Evolutionary conservation across 73 alveolate genomes (phyloP).

Genomic region (Chromera velia): DNA sequence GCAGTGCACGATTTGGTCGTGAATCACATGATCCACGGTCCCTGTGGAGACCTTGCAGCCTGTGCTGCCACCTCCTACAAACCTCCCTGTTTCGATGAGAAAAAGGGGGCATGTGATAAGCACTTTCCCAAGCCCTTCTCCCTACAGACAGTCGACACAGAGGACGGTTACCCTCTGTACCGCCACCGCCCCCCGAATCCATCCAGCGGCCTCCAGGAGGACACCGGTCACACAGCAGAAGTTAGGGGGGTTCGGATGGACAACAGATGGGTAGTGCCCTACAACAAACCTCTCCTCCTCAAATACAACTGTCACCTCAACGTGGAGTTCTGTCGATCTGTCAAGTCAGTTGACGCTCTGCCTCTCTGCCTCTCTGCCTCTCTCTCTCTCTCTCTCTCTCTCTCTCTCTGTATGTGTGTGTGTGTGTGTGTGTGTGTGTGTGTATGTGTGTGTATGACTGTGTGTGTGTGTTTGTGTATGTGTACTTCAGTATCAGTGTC

Average conservation of each 20-base stretch:
- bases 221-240: neutral
- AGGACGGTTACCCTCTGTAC: conserved; percentile 3
- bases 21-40: conserved; percentile 13
- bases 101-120: neutral
- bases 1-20: neutral
- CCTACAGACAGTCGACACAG: neutral
- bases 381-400: too few relatives aligned
- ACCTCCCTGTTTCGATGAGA: too few relatives aligned
- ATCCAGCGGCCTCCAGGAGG: neutral
- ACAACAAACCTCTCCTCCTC: neutral
- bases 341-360: too few relatives aligned
- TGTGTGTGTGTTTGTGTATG: too few relatives aligned
- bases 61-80: neutral
- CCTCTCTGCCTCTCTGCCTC: too few relatives aligned
- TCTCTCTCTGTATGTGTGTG: too few relatives aligned
- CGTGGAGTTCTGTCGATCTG: neutral
- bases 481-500: too few relatives aligned
- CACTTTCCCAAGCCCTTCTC: neutral
- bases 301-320: conserved; percentile 1
- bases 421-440: too few relatives aligned
- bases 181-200: too few relatives aligned
- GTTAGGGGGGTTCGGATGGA: neutral
- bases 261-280: conserved; percentile 9
- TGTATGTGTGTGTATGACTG: too few relatives aligned
- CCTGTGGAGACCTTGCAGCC: neutral